Evolutionary conservation across 1,139 yeast species (phyloP).

Genomic region (Ashbya aceris): DNA sequence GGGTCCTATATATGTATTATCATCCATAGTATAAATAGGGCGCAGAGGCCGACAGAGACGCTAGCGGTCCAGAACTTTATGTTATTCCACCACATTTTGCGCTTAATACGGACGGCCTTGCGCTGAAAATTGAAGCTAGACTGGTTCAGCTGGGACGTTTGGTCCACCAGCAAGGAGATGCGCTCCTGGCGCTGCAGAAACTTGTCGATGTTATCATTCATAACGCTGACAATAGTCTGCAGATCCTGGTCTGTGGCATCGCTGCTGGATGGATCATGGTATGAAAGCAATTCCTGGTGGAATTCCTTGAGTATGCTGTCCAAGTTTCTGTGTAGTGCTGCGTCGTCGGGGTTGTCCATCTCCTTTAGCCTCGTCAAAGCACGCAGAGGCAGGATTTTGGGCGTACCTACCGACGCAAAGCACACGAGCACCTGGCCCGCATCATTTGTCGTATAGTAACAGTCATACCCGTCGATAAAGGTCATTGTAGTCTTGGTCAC

Average conservation of each 20-base stretch:
- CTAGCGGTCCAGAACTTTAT: slow-evolving; percentile 24
- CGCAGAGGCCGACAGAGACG: slow-evolving; percentile 26
- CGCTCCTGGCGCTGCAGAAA: slow-evolving; percentile 75
- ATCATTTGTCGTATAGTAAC: slow-evolving; percentile 26
- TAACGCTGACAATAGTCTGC: slow-evolving; percentile 35
- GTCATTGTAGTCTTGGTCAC: slow-evolving; percentile 26
- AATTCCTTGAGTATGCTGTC: slow-evolving; percentile 24
- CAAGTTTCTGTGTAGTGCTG: slow-evolving; percentile 18
- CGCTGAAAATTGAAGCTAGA: slow-evolving; percentile 66
- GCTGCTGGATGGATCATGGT: slow-evolving; percentile 16
- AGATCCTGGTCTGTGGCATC: slow-evolving; percentile 26
- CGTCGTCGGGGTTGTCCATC: slow-evolving; percentile 15
- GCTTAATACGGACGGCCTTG: slow-evolving; percentile 53
- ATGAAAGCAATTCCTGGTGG: slow-evolving; percentile 24
- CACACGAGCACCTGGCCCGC: slow-evolving; percentile 19
- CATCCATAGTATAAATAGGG: slow-evolving; percentile 16
- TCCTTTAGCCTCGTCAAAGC: slow-evolving; percentile 25
- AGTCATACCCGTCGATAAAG: slow-evolving; percentile 27
- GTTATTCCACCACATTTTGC: slow-evolving; percentile 60
- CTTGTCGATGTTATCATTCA: slow-evolving; percentile 63
- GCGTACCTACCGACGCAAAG: slow-evolving; percentile 21
- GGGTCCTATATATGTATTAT: slow-evolving; percentile 5
- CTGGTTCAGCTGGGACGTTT: slow-evolving; percentile 66
- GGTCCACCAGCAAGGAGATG: slow-evolving; percentile 63
- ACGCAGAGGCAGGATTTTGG: slow-evolving; percentile 27